Base-by-base conservation (phyloP, 108 stramenopile genomes). In the Licmophora abbreviata region DNA sequence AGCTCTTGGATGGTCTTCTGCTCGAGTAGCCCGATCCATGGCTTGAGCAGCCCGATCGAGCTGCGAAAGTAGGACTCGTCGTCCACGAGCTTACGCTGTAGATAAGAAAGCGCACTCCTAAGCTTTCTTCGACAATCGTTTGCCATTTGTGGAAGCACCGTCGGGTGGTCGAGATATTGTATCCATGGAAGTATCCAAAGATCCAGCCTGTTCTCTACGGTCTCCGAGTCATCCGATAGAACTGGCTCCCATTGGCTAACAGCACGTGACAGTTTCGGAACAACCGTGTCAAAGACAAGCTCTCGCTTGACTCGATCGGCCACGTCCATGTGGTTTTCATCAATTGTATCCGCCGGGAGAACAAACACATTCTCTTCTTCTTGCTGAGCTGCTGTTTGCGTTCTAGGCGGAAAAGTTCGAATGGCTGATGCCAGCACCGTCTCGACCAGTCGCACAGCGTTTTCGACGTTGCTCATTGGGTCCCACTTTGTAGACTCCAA, bases 181-280 rank as follows among this genome's bases (percentile, higher is more conserved):
- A 92, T 30, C 90, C 90, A 92, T 20, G 85, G 90, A 28, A 92
- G 46, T 20, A 92, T 68, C 84, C 82, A 87, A 2, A 55, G 34
- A 65, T 88, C 73, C 29, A 84, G 51, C 4, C 74, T 69, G 45
- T 66, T 53, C 22, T 63, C 33, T 4, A 76, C n/a, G 9, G 30
- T 25, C 40, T 55, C 35, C 18, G 58, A 32, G 29, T 12, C 25
- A 49, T 51, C 43, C 29, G 66, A 61, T 32, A 71, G 42, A 15
- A 41, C 51, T 17, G 79, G 80, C 64, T 71, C 81, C 79, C 78
- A 85, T 14, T 62, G 58, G 22, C 27, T 51, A 3, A 92, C 23
- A 8, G 66, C 49, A 23, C 65, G 61, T 21, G 50, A 47, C 0
- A 88, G 17, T 43, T 77, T 88, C 0, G 81, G 76, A 49, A 53